phyloP scores from a whole-genome alignment of 306 rosid species.

The Quercus glauca region DNA sequence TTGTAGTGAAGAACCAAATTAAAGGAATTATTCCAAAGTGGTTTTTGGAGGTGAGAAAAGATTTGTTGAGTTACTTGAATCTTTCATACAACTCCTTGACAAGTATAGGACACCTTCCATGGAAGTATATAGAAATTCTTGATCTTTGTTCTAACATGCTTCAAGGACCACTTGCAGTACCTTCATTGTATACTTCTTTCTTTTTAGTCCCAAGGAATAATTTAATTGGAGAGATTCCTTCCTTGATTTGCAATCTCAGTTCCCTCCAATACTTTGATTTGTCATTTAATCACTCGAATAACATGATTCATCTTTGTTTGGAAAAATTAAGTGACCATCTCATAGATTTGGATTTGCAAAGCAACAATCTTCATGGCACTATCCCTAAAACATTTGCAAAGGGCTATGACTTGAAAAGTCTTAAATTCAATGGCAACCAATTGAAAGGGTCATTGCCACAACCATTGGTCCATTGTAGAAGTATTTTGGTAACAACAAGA shows the following conservation, averaged over 20 bases:
- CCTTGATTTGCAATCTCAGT: not conserved
- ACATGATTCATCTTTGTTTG: conserved; percentile 24
- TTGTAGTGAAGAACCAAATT: not conserved
- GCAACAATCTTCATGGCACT: conserved; percentile 22
- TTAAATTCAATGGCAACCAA: conserved; percentile 26
- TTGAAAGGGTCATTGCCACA: conserved; percentile 31
- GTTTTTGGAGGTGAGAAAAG: no score
- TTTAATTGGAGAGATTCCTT: conserved; percentile 20
- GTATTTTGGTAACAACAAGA: conserved; percentile 33
- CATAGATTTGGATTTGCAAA: conserved; percentile 13
- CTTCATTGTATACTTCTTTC: accelerated
- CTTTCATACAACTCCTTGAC: conserved; percentile 26
- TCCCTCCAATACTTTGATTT: not conserved
- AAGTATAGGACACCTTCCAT: not conserved
- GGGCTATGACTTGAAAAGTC: not conserved
- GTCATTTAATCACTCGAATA: not conserved
- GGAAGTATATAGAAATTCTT: accelerated
- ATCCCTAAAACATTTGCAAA: not conserved
- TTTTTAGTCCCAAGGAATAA: conserved; percentile 24
- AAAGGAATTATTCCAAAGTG: no score
- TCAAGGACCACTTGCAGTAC: conserved; percentile 25
- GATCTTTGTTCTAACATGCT: conserved; percentile 25
- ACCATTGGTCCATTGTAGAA: conserved; percentile 16
- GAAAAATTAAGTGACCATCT: conserved; percentile 1
- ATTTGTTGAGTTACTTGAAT: not conserved